Percentiles rank a stretch among this genome's conserved stretches.
Evolutionary conservation across 2,329 filamentous ascomycete genomes (phyloP).

Genomic region (Aspergillus aculeatinus): DNA sequence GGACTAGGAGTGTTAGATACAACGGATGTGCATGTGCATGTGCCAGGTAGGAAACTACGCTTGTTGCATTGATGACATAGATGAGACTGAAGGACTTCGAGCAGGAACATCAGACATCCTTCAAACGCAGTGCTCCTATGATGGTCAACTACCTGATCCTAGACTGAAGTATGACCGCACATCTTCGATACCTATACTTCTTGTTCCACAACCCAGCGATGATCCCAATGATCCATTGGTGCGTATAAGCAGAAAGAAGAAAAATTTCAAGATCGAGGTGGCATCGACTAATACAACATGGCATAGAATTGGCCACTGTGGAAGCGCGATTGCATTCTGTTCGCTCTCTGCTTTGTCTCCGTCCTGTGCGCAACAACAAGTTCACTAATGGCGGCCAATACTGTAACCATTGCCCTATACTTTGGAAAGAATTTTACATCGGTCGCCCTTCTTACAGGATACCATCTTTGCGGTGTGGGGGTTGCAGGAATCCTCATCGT

Average conservation of each 20-base stretch:
- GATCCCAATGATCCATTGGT: constrained; percentile 86
- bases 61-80: not conserved
- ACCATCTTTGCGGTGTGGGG: constrained; percentile 80
- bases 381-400: constrained; percentile 85
- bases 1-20: constrained; percentile 70
- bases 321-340: constrained; percentile 77
- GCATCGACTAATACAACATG: not conserved
- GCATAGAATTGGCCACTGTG: constrained; percentile 78
- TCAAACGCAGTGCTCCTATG: constrained; percentile 53
- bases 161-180: constrained; percentile 71
- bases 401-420: constrained; percentile 69
- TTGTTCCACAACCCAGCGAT: constrained; percentile 87
- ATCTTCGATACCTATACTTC: constrained; percentile 68
- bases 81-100: not conserved
- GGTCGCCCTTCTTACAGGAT: constrained; percentile 80
- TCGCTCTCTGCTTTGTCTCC: constrained; percentile 73
- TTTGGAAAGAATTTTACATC: constrained; percentile 68
- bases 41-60: constrained; percentile 62
- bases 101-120: constrained; percentile 57
- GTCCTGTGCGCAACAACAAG: constrained; percentile 83
- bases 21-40: constrained; percentile 63
- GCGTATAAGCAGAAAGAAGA: constrained; percentile 20
- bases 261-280: not conserved
- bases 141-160: constrained; percentile 35
- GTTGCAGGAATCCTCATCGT: constrained; percentile 82